Conservation (phyloP, 495 filamentous ascomycete genomes). For the Xylaria curta region DNA sequence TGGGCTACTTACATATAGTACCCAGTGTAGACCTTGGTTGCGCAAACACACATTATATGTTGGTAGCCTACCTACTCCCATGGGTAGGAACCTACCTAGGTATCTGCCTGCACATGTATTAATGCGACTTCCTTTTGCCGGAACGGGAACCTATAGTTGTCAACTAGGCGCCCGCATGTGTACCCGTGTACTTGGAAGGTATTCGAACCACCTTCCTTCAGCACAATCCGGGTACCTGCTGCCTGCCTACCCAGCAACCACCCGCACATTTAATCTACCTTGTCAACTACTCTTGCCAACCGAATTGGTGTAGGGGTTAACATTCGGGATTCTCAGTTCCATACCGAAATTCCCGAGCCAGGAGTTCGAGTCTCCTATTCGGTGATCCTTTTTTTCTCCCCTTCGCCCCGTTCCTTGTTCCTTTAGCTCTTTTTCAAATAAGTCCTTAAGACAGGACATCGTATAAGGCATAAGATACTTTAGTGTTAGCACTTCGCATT, state of each 20-base stretch:
- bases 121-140: background rate
- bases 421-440: background rate
- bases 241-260: background rate
- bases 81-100: background rate
- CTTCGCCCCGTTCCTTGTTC: background rate
- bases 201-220: background rate
- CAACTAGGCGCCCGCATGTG: background rate
- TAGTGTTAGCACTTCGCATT: background rate
- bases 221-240: background rate
- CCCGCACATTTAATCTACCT: background rate
- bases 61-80: too few relatives aligned
- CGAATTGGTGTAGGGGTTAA: slow-evolving; percentile 31
- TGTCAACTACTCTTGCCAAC: background rate
- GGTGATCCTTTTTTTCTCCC: slow-evolving; percentile 20
- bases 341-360: slow-evolving; percentile 19
- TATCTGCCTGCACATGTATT: background rate
- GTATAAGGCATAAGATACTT: background rate
- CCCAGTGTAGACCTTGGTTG: background rate
- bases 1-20: background rate
- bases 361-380: slow-evolving; percentile 32
- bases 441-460: background rate
- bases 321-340: slow-evolving; percentile 25
- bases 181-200: slow-evolving; percentile 9
- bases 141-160: background rate
- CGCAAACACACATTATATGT: background rate